Evolutionary conservation across 495 filamentous ascomycete genomes (phyloP), one percentile per base, ranked within the genome.

Genomic region (Penicillium soppii): DNA sequence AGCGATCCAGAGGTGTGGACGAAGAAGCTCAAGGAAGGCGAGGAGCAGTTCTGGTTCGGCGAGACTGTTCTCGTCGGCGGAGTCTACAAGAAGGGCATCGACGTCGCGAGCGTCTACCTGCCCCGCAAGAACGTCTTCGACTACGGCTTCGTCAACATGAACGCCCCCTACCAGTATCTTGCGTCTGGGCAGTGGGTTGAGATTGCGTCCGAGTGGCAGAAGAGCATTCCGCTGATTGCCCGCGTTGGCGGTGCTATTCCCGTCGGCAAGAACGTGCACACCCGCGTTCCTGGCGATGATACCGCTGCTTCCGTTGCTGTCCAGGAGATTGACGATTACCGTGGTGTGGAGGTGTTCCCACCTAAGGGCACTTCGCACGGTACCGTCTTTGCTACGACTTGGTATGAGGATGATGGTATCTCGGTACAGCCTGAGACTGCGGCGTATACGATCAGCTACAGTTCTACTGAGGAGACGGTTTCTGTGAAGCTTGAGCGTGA

Each of bases 1-100:
- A 66, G 62, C 12, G 85, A 88, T 51, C 71, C 79, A 0, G 78
- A 77, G 49, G 79, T 87, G 2, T 87, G 85, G 85, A 78, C 62
- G 5, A 72, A 75, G 47, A 42, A 75, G 4, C 68, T 82, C 43
- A 75, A 73, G 49, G 67, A 71, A 3, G 82, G 83, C 12, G 85
- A 87, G 30, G 77, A 78, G 22, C 83, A 88, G 56, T 88, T 83
- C 69, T 88, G 85, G 85, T 78, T 88, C 48, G 84, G 85, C 10
- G 81, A 86, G 56, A 73, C 74, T n/a, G 65, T 88, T 5, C 71
- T 88, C 4, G 73, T 88, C 19, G 81, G 81, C 5, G 83, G 85
- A 15, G 82, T 88, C 6, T 87, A 85, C 60, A 73, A 84, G 58
- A 69, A 81, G 1, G 82, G 79, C 8, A 64, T 73, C 16, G 72